Base-by-base conservation (phyloP, 1,139 yeast species). In the Pichia sp. region DNA sequence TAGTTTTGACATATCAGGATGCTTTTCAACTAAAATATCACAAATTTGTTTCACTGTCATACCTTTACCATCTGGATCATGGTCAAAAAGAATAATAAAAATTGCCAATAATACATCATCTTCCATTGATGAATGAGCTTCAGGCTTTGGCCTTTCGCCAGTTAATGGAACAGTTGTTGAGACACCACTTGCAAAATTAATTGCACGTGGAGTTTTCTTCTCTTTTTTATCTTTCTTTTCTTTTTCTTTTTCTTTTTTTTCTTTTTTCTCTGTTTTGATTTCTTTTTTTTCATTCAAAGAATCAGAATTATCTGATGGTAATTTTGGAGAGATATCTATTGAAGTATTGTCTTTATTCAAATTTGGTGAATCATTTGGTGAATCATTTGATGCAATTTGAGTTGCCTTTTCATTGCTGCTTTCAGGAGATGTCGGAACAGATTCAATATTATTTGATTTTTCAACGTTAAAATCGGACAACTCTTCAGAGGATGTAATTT, bases 1-100 rank as follows among this genome's bases (percentile, higher is more conserved):
- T 49, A 83, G 64, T 50, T 78, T 81, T 10, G 89, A 85, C 87
- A 84, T 83, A 45, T 82, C 87, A 1, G 94, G 92, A 59, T 84
- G 90, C 56, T 76, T 74, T 46, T 78, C 84, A 45, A 80, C 69
- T 44, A 85, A 68, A 47, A 81, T 74, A 61, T 85, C 94, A 65
- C 94, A 84, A 48, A 85, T 75, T 60, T 84, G 94, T 59, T 84
- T 84, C 26, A 85, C 95, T 16, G 94, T 85, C 87, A 85, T 82
- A 50, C 95, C 95, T 50, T 71, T 70, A 41, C 85, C 82, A 42
- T 72, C 73, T 2, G 82, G 68, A 59, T 84, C 94, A 53, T 74
- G 69, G 51, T 82, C 89, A 62, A 68, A 82, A 49, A 84, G 65
- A 41, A 84, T 82, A 45, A 78, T 73, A 59, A 84, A 83, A 45